These are phyloP conservation scores for Penicillium italicum DNA, from an alignment of 2,329 filamentous ascomycete genomes.

Conservation along the genomic window DNA sequence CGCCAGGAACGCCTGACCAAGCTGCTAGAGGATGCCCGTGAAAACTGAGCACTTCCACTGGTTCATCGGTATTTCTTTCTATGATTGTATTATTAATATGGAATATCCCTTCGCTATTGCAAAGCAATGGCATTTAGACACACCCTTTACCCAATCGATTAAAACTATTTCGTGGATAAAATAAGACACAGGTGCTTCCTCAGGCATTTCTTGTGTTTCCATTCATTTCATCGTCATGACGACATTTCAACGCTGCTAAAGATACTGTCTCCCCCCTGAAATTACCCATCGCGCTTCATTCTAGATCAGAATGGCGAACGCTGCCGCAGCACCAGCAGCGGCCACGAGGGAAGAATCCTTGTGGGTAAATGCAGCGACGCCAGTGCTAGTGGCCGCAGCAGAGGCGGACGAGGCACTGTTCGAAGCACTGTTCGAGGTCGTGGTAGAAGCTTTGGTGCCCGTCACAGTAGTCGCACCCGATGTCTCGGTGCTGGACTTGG, in stretches of 20 bases:
- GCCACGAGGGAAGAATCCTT: conserved; percentile 29
- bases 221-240: neutral
- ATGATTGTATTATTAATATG: conserved; percentile 2
- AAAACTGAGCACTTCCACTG: conserved; percentile 2
- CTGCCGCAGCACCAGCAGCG: conserved; percentile 29
- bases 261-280: neutral
- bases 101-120: neutral
- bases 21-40: conserved; percentile 20
- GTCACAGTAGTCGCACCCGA: conserved; percentile 16
- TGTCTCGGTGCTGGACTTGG: conserved; percentile 4
- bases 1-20: conserved; percentile 31
- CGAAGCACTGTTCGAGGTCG: conserved; percentile 4
- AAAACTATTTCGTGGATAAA: neutral
- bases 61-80: neutral
- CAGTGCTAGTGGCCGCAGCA: conserved; percentile 28
- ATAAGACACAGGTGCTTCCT: neutral
- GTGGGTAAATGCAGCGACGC: conserved; percentile 22
- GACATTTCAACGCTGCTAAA: neutral
- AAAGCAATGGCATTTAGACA: neutral
- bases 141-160: neutral
- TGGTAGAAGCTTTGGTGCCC: conserved; percentile 11
- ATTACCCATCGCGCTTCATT: neutral
- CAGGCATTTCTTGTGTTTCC: neutral
- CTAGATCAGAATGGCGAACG: conserved; percentile 31
- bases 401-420: conserved; percentile 8